A percentile compares a stretch with the other conserved stretches of the same genome.
Conservation (phyloP, 768 basidiomycete genomes). For the Pleurotus platypus region DNA sequence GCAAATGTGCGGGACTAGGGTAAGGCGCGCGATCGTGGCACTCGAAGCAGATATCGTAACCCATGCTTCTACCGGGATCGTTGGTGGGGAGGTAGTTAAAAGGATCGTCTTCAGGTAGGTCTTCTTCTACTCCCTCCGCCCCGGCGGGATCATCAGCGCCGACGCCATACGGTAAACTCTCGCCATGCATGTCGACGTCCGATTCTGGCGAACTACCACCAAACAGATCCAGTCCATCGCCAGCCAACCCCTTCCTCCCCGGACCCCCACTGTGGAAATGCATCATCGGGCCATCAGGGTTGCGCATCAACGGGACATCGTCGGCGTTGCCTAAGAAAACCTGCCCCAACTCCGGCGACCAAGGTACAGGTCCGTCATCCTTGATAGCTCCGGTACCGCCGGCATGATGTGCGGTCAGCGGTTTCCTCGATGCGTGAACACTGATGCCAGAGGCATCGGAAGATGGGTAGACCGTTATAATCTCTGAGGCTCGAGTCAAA, state of each 20-base stretch:
- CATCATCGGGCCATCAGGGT: slow-evolving; percentile 21
- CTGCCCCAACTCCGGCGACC: slow-evolving; percentile 60
- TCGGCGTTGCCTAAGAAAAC: slow-evolving; percentile 80
- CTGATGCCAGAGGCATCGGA: background rate
- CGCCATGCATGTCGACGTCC: slow-evolving; percentile 8
- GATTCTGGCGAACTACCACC: background rate
- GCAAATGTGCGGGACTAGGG: slow-evolving; percentile 61
- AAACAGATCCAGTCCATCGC: background rate
- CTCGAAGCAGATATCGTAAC: slow-evolving; percentile 86
- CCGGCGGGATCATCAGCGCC: too few relatives aligned
- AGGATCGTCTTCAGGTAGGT: slow-evolving; percentile 27
- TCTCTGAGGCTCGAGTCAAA: slow-evolving; percentile 79
- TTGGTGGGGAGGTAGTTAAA: slow-evolving; percentile 41
- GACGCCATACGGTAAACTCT: background rate
- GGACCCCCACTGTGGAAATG: slow-evolving; percentile 15
- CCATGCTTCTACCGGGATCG: slow-evolving; percentile 47
- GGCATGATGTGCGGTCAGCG: background rate
- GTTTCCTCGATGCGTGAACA: background rate
- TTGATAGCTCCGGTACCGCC: background rate
- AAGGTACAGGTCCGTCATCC: slow-evolving; percentile 24
- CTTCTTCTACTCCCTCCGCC: too few relatives aligned
- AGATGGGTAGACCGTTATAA: slow-evolving; percentile 43
- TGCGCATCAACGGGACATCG: slow-evolving; percentile 61
- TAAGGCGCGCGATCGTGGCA: slow-evolving; percentile 80
- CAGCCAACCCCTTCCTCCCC: slow-evolving; percentile 6